Evolutionary conservation across 1,284 basidiomycete species (phyloP), one percentile per base, ranked within the genome.

Genomic region (Cutaneotrichosporon dermatis): DNA sequence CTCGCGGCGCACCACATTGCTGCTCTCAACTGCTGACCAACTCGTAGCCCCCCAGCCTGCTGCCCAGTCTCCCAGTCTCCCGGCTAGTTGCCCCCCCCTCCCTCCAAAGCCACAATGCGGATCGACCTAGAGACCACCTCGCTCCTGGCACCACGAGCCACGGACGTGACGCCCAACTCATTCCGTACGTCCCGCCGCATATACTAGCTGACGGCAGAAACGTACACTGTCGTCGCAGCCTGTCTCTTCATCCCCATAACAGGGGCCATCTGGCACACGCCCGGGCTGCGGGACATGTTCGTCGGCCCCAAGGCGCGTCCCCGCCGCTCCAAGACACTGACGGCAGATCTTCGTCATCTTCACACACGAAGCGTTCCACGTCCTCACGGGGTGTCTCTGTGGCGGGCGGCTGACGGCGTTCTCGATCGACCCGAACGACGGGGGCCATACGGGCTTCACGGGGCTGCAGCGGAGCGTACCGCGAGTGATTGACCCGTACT

Each of bases 361-460:
- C 6, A 66, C 65, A 0, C 78, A 79, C 55, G 78, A 79, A 62
- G 54, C 75, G 16, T 75, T 61, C 45, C 78, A 79, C 55, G 69
- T 78, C 15, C 33, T 67, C 6, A 62, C 71, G 1, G 78, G 78
- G 9, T 54, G 77, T 4, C 43, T 73, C 7, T 75, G 74, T 56
- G 77, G 77, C 5, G 78, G 78, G 3, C 66, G 74, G 55, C 66
- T 78, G 15, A 69, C 72, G 50, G 70, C 65, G 36, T 67, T 79
- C 57, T 74, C 73, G 60, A 76, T 77, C 51, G 77, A 79, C 57
- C 78, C 78, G 4, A 78, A 78, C 54, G 66, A 70, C 9, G 77
- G 78, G 10, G 78, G 78, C 2, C 68, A 71, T 10, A 77, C 74
- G 0, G 68, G 69, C 53, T 69, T 79, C 34, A 67, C 69, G 60